Conservation (phyloP, 2,329 filamentous ascomycete genomes). For the Fusarium cyanostomum region DNA sequence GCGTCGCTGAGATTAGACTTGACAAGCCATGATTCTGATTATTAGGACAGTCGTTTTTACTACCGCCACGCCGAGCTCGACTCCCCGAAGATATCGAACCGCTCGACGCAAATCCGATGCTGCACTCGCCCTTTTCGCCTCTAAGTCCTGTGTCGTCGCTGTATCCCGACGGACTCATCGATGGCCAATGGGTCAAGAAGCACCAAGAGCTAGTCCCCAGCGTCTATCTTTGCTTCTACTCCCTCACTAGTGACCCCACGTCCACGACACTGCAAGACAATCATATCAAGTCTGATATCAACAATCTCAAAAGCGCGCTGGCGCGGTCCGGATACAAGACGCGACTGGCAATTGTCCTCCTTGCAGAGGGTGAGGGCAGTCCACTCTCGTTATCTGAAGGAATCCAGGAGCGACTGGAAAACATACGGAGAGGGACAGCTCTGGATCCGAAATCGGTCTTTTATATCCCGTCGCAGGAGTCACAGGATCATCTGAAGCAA, state of each 20-base stretch:
- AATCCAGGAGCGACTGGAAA: constrained; percentile 75
- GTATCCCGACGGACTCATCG: constrained; percentile 90
- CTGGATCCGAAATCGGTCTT: constrained; percentile 88
- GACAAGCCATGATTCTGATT: constrained; percentile 41
- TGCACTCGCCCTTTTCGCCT: constrained; percentile 93
- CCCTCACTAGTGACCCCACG: constrained; percentile 76
- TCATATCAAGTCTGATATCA: constrained; percentile 87
- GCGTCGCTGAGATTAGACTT: constrained; percentile 18
- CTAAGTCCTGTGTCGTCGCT: constrained; percentile 83
- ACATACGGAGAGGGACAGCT: constrained; percentile 80
- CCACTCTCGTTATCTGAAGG: constrained; percentile 67
- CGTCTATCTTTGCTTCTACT: constrained; percentile 82
- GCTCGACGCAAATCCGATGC: constrained; percentile 59
- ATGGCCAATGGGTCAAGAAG: constrained; percentile 84
- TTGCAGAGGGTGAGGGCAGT: constrained; percentile 44
- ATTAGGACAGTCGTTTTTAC: constrained; percentile 59
- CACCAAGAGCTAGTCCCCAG: constrained; percentile 87
- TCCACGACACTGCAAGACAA: constrained; percentile 84
- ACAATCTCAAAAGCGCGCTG: constrained; percentile 75
- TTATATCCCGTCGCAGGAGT: constrained; percentile 79
- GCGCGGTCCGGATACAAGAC: constrained; percentile 78
- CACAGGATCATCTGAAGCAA: constrained; percentile 74
- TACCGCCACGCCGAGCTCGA: constrained; percentile 66
- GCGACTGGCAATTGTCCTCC: constrained; percentile 73
- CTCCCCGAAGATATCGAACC: constrained; percentile 62